phyloP scores from a whole-genome alignment of 768 basidiomycete species.

The Lactifluus subvellereus region DNA sequence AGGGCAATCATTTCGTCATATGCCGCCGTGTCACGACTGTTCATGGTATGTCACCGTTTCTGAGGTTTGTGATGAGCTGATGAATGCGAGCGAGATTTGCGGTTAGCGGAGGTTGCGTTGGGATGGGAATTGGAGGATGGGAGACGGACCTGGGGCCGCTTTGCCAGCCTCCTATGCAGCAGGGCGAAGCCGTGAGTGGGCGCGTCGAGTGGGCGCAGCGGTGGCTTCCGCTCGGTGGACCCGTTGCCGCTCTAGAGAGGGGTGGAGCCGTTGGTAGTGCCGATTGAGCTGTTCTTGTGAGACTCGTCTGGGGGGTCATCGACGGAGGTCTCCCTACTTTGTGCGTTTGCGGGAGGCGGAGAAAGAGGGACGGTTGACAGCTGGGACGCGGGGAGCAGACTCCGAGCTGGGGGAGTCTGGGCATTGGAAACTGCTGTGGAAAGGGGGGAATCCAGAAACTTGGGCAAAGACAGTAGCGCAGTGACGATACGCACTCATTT shows the following conservation, averaged over 20 bases:
- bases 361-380: constrained; percentile 27
- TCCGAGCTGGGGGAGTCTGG: constrained; percentile 61
- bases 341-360: constrained; percentile 43
- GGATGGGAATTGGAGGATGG: constrained; percentile 40
- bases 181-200: constrained; percentile 7
- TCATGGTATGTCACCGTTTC: too few species aligned
- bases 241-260: constrained; percentile 31
- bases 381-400: constrained; percentile 31
- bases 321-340: constrained; percentile 59
- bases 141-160: constrained; percentile 58
- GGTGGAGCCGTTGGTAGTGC: constrained; percentile 27
- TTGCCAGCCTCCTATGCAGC: constrained; percentile 53
- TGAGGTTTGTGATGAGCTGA: too few species aligned
- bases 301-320: constrained; percentile 55
- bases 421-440: too few species aligned
- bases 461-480: too few species aligned
- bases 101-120: constrained; percentile 15
- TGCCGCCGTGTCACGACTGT: too few species aligned
- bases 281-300: constrained; percentile 39
- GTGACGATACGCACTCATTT: too few species aligned
- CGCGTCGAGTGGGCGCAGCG: constrained; percentile 21
- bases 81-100: too few species aligned
- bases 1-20: too few species aligned
- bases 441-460: too few species aligned
- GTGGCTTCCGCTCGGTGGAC: constrained; percentile 54